A percentile compares a stretch with the other conserved stretches of the same genome.
These are phyloP conservation scores for Mycosphaerella arachidis DNA, from an alignment of 2,329 filamentous ascomycete genomes.

Conservation along the genomic window DNA sequence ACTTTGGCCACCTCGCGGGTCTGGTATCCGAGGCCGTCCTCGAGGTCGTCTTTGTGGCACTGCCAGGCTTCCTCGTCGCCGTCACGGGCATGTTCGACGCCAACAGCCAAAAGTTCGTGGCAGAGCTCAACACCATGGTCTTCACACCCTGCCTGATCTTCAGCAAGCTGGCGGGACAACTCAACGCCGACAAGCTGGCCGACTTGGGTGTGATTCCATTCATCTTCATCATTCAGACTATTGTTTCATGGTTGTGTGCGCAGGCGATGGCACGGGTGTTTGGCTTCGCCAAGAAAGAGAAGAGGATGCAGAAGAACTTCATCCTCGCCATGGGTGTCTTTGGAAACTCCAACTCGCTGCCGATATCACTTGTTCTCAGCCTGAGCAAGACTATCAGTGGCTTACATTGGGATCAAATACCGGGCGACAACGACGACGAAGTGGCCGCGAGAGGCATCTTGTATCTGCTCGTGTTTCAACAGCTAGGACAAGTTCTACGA, in stretches of 20 bases:
- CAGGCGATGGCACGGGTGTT: constrained; percentile 67
- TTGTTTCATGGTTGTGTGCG: constrained; percentile 78
- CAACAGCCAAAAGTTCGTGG: constrained; percentile 92
- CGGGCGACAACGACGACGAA: constrained; percentile 90
- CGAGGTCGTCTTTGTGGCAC: constrained; percentile 89
- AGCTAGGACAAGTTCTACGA: constrained; percentile 86
- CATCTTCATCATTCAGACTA: constrained; percentile 84
- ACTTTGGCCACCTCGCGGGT: constrained; percentile 65
- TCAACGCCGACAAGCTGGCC: constrained; percentile 82
- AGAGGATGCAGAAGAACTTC: constrained; percentile 82
- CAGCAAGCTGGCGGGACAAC: constrained; percentile 90
- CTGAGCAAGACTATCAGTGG: constrained; percentile 87
- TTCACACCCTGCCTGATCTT: constrained; percentile 98
- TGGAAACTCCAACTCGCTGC: constrained; percentile 95
- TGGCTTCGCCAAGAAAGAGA: constrained; percentile 52
- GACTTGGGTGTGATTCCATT: constrained; percentile 92
- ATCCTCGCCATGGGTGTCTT: constrained; percentile 97
- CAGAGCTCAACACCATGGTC: constrained; percentile 91
- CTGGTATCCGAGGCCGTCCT: constrained; percentile 93
- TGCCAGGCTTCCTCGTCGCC: constrained; percentile 91
- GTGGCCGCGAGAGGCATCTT: constrained; percentile 90
- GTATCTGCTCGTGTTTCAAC: constrained; percentile 95
- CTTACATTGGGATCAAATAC: constrained; percentile 87
- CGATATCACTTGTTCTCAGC: constrained; percentile 91
- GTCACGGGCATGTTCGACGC: constrained; percentile 88